These are phyloP conservation scores for Pseudocercospora fijiensis DNA, from an alignment of 2,329 filamentous ascomycete species.

Conservation along the genomic window DNA sequence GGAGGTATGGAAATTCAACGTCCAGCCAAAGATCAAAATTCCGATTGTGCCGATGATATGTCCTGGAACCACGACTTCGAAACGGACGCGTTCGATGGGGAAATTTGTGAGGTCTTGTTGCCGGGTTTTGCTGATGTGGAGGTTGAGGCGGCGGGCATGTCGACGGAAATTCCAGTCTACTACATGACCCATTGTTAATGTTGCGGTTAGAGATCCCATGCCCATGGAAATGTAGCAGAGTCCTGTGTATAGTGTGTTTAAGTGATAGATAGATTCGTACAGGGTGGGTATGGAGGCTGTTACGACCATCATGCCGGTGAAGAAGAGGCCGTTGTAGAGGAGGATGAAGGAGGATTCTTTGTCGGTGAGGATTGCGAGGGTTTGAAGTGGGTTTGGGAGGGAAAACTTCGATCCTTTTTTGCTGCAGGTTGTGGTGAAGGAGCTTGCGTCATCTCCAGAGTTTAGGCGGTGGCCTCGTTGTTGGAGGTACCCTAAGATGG, in stretches of 20 bases:
- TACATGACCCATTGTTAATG: slow-evolving; percentile 53
- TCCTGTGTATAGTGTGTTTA: slow-evolving; percentile 33
- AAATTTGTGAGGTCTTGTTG: slow-evolving; percentile 54
- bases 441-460: slow-evolving; percentile 10
- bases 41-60: slow-evolving; percentile 39
- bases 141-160: slow-evolving; percentile 60
- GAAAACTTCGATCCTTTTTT: slow-evolving; percentile 13
- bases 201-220: slow-evolving; percentile 40
- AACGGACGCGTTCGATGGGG: slow-evolving; percentile 50
- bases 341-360: slow-evolving; percentile 28
- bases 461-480: slow-evolving; percentile 21
- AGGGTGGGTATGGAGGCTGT: slow-evolving; percentile 47
- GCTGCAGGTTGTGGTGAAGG: not conserved
- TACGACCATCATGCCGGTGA: slow-evolving; percentile 51
- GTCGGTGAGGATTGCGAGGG: slow-evolving; percentile 41
- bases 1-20: slow-evolving; percentile 38
- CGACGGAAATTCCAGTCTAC: slow-evolving; percentile 74
- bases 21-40: slow-evolving; percentile 47
- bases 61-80: slow-evolving; percentile 43
- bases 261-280: slow-evolving; percentile 39
- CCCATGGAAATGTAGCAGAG: slow-evolving; percentile 40
- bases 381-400: slow-evolving; percentile 44
- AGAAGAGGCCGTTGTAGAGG: slow-evolving; percentile 39
- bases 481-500: slow-evolving; percentile 31
- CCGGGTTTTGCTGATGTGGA: slow-evolving; percentile 61